Evolutionary conservation across 1,284 basidiomycete species (phyloP), one percentile per base, ranked within the genome.

Genomic region (Rugiboletus extremiorientalis): DNA sequence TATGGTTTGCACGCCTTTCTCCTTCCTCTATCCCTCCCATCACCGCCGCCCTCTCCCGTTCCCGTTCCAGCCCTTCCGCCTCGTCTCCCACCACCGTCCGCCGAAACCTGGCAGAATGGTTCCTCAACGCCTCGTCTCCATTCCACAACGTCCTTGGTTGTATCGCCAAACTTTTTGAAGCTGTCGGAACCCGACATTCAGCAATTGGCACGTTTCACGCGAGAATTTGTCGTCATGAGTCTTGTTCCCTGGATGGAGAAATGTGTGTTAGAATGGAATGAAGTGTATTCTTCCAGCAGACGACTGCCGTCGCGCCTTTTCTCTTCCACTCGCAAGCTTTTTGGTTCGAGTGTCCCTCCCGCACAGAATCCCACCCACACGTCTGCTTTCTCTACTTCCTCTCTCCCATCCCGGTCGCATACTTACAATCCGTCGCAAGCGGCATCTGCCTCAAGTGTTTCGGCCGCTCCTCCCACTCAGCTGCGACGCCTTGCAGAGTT

Each of bases 211-310:
- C 84, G 85, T 43, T 94, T 98, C 63, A 83, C 94, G 9, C 84
- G 96, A 44, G 96, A 98, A 71, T 89, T 98, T 63, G 83, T 94
- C 4, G 88, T 90, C 6, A 94, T 94, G 84, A 95, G 91, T 65
- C 77, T 99, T 36, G 76, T 98, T 6, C 96, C 96, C 0, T 98
- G 92, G 89, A 95, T 99, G 92, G 96, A 99, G 76, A 91, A 91
- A 63, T 89, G 88, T 67, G 89, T 97, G 2, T 71, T 94, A 46
- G 92, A 97, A 58, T 97, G 94, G 91, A 97, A 97, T 70, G 96
- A 99, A 77, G 83, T 82, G 80, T 96, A 91, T 67, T 86, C 89
- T 22, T 90, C 91, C 20, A 92, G 89, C 25, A 83, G 94, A 48
- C 82, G 92, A 36, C 82, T 97, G 15, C 89, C 90, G 5, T 91